Conservation (phyloP, 345 rosid species). For the Eucalyptus shirleyi region DNA sequence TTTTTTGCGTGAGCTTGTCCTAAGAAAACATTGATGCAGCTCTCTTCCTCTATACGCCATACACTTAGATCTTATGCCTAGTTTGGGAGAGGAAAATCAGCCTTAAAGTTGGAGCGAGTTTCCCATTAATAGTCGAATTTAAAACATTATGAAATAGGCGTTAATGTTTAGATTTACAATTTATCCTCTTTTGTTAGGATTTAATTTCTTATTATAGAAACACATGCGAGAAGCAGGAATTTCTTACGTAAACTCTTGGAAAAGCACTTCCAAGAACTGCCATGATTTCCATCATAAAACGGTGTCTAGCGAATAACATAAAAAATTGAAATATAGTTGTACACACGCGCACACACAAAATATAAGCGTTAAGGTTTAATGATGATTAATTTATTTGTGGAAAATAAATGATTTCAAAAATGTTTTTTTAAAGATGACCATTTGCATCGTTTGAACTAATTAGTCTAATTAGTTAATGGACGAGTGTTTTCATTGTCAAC, state of each 20-base stretch:
- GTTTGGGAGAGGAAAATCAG: background rate
- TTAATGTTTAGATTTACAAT: background rate
- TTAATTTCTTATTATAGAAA: background rate
- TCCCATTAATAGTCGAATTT: background rate
- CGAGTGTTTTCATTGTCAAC: background rate
- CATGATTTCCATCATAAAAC: background rate
- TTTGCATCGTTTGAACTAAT: background rate
- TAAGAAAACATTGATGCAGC: background rate
- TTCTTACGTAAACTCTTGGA: background rate
- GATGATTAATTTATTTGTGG: background rate
- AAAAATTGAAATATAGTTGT: too few relatives aligned
- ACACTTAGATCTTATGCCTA: background rate
- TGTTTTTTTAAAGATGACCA: background rate
- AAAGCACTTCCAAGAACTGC: background rate
- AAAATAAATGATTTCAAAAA: too few relatives aligned
- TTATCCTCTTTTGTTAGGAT: background rate
- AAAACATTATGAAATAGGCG: background rate
- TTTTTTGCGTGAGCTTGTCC: background rate
- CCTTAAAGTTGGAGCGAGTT: background rate
- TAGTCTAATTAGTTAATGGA: background rate
- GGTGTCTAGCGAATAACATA: too few relatives aligned
- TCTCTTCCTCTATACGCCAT: background rate
- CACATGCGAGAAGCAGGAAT: background rate
- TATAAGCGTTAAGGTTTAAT: background rate
- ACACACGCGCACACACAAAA: fast-evolving